phyloP scores from a whole-genome alignment of 371 early-diverging fungal genomes.

The Mucor mucedo region DNA sequence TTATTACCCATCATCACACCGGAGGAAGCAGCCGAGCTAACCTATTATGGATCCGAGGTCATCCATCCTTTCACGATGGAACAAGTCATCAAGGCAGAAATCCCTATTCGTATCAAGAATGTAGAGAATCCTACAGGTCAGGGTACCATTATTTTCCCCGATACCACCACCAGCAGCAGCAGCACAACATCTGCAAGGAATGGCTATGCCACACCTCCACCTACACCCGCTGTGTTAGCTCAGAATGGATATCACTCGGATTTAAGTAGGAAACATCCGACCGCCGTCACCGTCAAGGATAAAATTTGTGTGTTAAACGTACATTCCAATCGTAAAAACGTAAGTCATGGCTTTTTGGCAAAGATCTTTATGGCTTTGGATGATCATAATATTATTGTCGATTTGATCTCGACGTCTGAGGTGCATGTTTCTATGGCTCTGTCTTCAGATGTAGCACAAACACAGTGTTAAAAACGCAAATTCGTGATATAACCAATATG shows the following conservation, averaged over 20 bases:
- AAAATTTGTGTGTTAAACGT: slow-evolving; percentile 91
- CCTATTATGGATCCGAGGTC: slow-evolving; percentile 97
- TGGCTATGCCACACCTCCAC: slow-evolving; percentile 59
- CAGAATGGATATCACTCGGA: slow-evolving; percentile 76
- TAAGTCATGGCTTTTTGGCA: slow-evolving; percentile 95
- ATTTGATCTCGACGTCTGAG: slow-evolving; percentile 94
- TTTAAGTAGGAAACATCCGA: slow-evolving; percentile 75
- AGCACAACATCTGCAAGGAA: slow-evolving; percentile 19
- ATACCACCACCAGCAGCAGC: too few relatives aligned
- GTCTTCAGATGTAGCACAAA: slow-evolving; percentile 57
- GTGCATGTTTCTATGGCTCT: slow-evolving; percentile 97
- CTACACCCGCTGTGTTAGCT: slow-evolving; percentile 69
- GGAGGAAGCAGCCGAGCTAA: slow-evolving; percentile 97
- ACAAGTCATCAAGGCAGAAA: slow-evolving; percentile 91
- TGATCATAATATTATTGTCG: slow-evolving; percentile 87
- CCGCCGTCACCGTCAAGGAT: slow-evolving; percentile 98
- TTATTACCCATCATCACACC: slow-evolving; percentile 93
- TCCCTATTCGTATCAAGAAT: slow-evolving; percentile 98
- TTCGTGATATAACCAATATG: too few relatives aligned
- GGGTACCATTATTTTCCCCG: slow-evolving; percentile 93
- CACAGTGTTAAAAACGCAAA: too few relatives aligned
- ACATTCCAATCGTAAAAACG: slow-evolving; percentile 92
- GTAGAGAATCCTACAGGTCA: slow-evolving; percentile 89
- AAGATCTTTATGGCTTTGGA: slow-evolving; percentile 91
- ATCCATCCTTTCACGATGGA: slow-evolving; percentile 99